These are phyloP conservation scores for Tanacetum coccineum DNA, from an alignment of 129 eudicot genomes.

Conservation along the genomic window DNA sequence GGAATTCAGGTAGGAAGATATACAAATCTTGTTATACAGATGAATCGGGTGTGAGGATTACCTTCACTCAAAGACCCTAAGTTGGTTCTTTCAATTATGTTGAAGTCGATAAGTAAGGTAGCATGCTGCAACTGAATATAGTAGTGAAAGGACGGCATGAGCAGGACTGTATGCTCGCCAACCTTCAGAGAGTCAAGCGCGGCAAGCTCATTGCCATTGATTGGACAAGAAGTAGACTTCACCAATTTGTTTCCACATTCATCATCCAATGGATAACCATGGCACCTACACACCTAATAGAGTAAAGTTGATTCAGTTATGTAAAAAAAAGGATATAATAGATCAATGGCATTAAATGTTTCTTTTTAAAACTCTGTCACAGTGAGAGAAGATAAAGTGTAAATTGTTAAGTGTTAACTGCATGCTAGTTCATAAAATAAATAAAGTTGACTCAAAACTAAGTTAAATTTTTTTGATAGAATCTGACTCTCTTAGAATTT, in stretches of 20 bases:
- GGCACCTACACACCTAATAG: conserved; percentile 75
- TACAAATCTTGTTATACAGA: conserved; percentile 7
- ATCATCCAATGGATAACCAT: conserved; percentile 52
- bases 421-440: not conserved
- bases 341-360: conserved; percentile 1
- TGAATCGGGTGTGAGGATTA: conserved; percentile 24
- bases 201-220: conserved; percentile 46
- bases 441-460: too few species aligned
- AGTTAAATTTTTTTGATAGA: too few species aligned
- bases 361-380: not conserved
- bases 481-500: too few species aligned
- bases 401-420: not conserved
- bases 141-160: conserved; percentile 70
- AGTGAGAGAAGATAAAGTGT: not conserved
- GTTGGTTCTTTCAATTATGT: conserved; percentile 72
- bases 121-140: conserved; percentile 46
- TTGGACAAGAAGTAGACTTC: conserved; percentile 49
- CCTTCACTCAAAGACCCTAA: conserved; percentile 81
- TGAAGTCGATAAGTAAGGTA: conserved; percentile 49
- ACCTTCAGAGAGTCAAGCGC: conserved; percentile 49
- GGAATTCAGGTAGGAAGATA: conserved; percentile 6
- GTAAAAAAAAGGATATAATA: not conserved
- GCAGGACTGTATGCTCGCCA: conserved; percentile 59
- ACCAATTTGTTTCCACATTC: conserved; percentile 30
- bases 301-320: not conserved